Conservation (phyloP, 345 rosid species). For the Salix dunnii region DNA sequence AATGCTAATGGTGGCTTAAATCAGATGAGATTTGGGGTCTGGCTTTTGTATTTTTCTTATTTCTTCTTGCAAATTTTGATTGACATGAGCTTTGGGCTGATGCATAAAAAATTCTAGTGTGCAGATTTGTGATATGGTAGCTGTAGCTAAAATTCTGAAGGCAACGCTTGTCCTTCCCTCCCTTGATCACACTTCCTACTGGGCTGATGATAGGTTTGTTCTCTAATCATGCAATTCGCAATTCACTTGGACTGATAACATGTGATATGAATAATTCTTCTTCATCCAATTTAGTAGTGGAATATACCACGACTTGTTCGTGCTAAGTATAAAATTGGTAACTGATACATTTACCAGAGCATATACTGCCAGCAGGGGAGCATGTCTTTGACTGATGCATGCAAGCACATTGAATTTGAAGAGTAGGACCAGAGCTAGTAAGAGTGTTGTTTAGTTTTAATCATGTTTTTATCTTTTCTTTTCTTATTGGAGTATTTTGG, state of each 20-base stretch:
- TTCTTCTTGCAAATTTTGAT: constrained; percentile 14
- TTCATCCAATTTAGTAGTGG: background rate
- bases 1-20: constrained; percentile 98
- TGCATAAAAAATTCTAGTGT: constrained; percentile 51
- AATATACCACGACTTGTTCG: background rate
- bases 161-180: constrained; percentile 92
- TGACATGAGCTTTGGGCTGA: constrained; percentile 27
- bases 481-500: background rate
- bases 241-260: background rate
- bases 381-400: background rate
- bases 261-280: background rate
- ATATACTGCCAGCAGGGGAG: background rate
- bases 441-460: background rate
- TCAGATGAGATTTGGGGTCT: constrained; percentile 99
- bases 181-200: constrained; percentile 84
- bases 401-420: background rate
- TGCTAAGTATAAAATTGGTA: background rate
- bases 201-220: constrained; percentile 86
- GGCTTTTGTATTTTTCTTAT: constrained; percentile 42
- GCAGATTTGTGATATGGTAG: constrained; percentile 99
- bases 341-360: background rate
- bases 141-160: constrained; percentile 83
- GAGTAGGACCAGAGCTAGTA: background rate
- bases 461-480: background rate
- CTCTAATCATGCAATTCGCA: background rate